These are phyloP conservation scores for Hypoxylon lenormandii DNA, from an alignment of 495 filamentous ascomycete genomes.

Conservation along the genomic window DNA sequence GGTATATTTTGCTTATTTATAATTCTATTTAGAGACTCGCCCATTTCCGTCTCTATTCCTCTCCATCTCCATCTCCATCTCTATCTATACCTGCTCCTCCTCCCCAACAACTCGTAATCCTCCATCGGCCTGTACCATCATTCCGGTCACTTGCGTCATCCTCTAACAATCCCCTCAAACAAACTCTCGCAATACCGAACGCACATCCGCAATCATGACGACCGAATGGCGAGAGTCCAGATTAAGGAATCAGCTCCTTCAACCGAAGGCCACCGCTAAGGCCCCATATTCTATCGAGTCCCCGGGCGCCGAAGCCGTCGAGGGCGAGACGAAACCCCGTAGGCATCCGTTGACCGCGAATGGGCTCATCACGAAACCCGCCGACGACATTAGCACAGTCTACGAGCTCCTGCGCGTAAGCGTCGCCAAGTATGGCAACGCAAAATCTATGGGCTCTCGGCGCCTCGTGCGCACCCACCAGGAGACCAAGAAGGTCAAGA, in stretches of 20 bases:
- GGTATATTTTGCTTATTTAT: conserved; percentile 14
- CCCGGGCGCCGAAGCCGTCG: conserved; percentile 74
- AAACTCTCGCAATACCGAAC: neutral
- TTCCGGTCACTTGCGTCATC: conserved; percentile 12
- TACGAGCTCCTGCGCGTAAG: conserved; percentile 86
- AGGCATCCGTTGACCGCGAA: conserved; percentile 78
- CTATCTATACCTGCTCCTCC: neutral
- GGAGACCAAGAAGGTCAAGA: conserved; percentile 97
- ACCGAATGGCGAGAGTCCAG: conserved; percentile 54
- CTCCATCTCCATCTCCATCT: neutral
- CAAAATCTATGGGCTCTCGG: conserved; percentile 84
- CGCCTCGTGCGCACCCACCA: conserved; percentile 84
- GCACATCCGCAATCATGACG: conserved; percentile 28
- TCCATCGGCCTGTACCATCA: neutral
- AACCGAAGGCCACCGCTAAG: conserved; percentile 68
- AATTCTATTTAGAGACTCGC: neutral
- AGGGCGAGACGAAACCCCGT: conserved; percentile 92
- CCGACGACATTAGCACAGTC: conserved; percentile 80
- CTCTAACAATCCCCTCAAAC: conserved; percentile 15
- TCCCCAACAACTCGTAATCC: neutral
- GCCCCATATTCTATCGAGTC: conserved; percentile 83
- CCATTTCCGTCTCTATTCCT: neutral
- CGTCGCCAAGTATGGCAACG: conserved; percentile 85
- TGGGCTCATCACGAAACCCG: conserved; percentile 72
- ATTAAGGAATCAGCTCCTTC: conserved; percentile 66